Evolutionary conservation across 179 eudicot genomes (phyloP), one percentile per base, ranked within the genome.

Genomic region (Beta macrorhiza): DNA sequence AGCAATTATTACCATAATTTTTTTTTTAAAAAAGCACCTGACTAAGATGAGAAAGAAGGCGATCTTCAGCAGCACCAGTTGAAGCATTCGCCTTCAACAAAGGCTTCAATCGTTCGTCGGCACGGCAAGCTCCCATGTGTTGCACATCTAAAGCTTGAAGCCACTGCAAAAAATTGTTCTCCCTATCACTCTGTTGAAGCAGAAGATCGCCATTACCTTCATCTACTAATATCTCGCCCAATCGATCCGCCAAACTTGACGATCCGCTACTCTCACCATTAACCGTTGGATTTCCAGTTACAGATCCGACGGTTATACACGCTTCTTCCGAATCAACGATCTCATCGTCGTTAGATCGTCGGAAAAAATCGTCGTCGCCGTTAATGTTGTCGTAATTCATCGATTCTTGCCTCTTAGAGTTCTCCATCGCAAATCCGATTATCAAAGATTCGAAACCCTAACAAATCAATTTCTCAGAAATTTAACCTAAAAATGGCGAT

Each of bases 101-200:
- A 42, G 98, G 97, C 88, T 94, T 94, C 64, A 94, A 77, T 77
- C 97, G 86, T 87, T 94, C 97, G 77, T 91, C 98, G 0, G 85
- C 88, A 8, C 98, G 90, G 69, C 98, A 94, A 45, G 98, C 98
- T 25, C 98, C 98, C 87, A 91, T 85, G 6, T 90, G 92, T 74
- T 94, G 97, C 89, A 89, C 78, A 89, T 94, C 96, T 64, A 91
- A 71, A 14, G 96, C 96, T 83, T 77, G 86, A 13, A 94, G 82
- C 92, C 92, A 94, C 86, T 84, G 90, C 73, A 91, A 6, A 56
- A 89, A 83, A 49, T 86, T 82, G 8, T 73, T 89, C 71, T 81
- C 90, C 29, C 91, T 73, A 11, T 84, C 90, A 80, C 80, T 76
- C 59, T 84, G 88, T 63, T 84, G 87, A 83, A 90, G 80, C 88